Evolutionary conservation across 306 rosid genomes (phyloP).

Genomic region (Macrotyloma uniflorum): DNA sequence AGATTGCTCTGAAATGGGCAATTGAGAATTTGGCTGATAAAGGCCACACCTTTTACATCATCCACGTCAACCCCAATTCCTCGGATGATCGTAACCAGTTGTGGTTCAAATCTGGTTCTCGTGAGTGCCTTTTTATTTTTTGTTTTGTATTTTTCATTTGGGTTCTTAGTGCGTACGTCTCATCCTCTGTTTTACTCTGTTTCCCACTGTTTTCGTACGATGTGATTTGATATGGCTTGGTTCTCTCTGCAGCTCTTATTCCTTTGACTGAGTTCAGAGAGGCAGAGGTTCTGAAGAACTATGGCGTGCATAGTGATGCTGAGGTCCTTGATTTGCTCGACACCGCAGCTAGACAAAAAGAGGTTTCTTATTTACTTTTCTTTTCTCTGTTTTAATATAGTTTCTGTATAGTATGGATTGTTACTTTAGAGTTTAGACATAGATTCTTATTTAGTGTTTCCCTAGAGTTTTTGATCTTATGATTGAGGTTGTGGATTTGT

Average conservation of each 20-base stretch:
- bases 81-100: slow-evolving; percentile 48
- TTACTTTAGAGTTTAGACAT: background rate
- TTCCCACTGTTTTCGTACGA: background rate
- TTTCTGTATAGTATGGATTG: background rate
- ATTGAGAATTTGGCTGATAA: slow-evolving; percentile 75
- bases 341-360: slow-evolving; percentile 69
- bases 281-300: slow-evolving; percentile 54
- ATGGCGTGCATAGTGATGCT: slow-evolving; percentile 57
- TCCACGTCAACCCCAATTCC: slow-evolving; percentile 57
- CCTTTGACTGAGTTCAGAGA: slow-evolving; percentile 71
- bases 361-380: slow-evolving; percentile 45
- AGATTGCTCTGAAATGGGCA: slow-evolving; percentile 86
- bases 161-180: background rate
- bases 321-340: slow-evolving; percentile 81
- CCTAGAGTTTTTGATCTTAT: background rate
- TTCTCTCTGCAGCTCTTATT: slow-evolving; percentile 62
- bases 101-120: slow-evolving; percentile 71
- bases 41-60: slow-evolving; percentile 73
- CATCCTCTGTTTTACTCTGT: background rate
- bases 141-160: background rate
- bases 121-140: slow-evolving; percentile 47
- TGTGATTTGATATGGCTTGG: slow-evolving; percentile 12
- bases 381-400: background rate
- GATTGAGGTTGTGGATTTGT: background rate
- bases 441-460: background rate